Percentiles rank a stretch among this genome's conserved stretches.
Conservation (phyloP, 106 monocot genomes). For the Acanthochlamys bracteata region DNA sequence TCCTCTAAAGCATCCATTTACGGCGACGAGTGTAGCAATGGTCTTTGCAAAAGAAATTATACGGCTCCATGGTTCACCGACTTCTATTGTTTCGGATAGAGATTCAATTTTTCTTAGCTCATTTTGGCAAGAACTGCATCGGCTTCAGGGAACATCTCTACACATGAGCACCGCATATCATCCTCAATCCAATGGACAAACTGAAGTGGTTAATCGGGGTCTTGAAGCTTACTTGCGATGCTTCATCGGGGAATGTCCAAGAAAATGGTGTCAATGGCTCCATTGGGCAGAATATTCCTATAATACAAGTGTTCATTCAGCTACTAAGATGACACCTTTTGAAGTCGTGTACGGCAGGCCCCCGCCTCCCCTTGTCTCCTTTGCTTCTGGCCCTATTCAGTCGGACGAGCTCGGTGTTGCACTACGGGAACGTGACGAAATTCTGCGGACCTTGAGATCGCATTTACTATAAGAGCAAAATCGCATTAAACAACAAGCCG, state of each 20-base stretch:
- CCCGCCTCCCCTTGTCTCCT: too few species aligned
- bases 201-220: not conserved
- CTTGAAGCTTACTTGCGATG: not conserved
- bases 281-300: not conserved
- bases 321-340: not conserved
- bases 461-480: too few species aligned
- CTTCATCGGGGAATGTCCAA: not conserved
- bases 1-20: not conserved
- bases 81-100: not conserved
- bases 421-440: too few species aligned
- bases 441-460: too few species aligned
- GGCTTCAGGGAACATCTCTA: not conserved
- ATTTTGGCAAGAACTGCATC: not conserved
- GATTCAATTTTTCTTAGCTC: not conserved
- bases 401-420: too few species aligned
- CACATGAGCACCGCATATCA: not conserved
- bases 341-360: slow-evolving; percentile 1
- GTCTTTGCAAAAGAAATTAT: not conserved
- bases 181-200: not conserved
- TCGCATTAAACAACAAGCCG: too few species aligned
- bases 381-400: too few species aligned
- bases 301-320: not conserved
- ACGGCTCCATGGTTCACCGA: not conserved
- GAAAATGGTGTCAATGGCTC: too few species aligned
- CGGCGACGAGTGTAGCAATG: not conserved